Base-by-base conservation (phyloP, 2,329 filamentous ascomycete species). In the Ophiostoma angusticollis region DNA sequence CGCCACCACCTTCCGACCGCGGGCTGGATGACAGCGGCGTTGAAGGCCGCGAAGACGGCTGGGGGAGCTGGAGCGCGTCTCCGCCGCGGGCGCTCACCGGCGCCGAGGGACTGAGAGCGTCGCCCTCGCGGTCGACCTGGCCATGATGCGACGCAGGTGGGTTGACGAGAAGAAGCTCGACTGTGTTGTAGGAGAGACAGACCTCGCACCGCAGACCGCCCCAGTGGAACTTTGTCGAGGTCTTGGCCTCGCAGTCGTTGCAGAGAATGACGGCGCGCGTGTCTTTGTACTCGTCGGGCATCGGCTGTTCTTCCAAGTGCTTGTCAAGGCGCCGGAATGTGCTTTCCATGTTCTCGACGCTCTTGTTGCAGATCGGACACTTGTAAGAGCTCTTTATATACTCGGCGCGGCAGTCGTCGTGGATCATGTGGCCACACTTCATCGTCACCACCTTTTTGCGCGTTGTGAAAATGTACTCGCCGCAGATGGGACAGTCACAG, bases 311-410 rank as follows among this genome's bases (percentile, higher is more conserved):
- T 47, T 82, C 72, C 44, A 98, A 94, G 35, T 85, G 80, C 37
- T 86, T 74, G 52, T 95, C 89, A 24, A 96, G 63, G 49, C 91
- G 91, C 35, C 85, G 78, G 63, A 96, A 98, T 50, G 93, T 83
- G 27, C 84, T 74, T 54, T 95, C 89, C 89, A 98, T 98, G 54
- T 96, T 96, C 48, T 85, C 76, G n/a, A 93, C 80, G 47, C 84
- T 94, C 59, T 91, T 93, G 62, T 81, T 93, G 69, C 91, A 98
- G 35, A 95, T 86, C 1, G 89, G 91, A 52, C 91, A 98, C 54
- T 89, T 93, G 64, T 96, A 98, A 6, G 87, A 93, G 4, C 77
- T 78, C 51, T 80, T 79, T 67, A 93, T 87, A 55, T 94, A 83
- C 50, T 91, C 75, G 32, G 84, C 75, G 54, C 93, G 91, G 60